phyloP scores from a whole-genome alignment of 1,284 basidiomycete genomes.

The Austropuccinia psidii region DNA sequence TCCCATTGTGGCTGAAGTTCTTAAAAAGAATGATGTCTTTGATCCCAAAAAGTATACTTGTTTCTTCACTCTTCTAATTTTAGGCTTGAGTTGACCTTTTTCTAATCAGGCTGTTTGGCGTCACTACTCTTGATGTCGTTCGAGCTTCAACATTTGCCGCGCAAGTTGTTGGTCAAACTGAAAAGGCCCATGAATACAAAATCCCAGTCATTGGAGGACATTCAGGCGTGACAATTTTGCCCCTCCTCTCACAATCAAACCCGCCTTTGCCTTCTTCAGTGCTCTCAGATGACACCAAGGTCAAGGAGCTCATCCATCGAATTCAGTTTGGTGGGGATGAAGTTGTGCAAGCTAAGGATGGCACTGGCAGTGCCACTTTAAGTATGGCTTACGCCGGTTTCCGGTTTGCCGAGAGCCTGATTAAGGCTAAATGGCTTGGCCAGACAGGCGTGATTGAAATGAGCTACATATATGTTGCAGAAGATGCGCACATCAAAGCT shows the following conservation, averaged over 20 bases:
- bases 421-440: conserved; percentile 34
- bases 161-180: conserved; percentile 61
- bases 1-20: conserved; percentile 86
- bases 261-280: conserved; percentile 38
- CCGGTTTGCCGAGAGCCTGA: conserved; percentile 43
- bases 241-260: conserved; percentile 73
- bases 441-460: conserved; percentile 31
- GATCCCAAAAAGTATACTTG: conserved; percentile 62
- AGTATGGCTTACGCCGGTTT: conserved; percentile 48
- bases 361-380: conserved; percentile 47
- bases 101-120: conserved; percentile 56
- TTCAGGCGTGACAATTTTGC: conserved; percentile 91
- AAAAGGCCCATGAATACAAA: conserved; percentile 57
- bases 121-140: conserved; percentile 95
- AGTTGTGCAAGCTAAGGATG: conserved; percentile 48
- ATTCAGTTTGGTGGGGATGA: conserved; percentile 49
- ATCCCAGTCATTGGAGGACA: conserved; percentile 93
- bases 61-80: conserved; percentile 52
- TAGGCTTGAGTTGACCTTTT: conserved; percentile 1
- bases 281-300: conserved; percentile 43
- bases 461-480: conserved; percentile 30
- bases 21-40: conserved; percentile 89
- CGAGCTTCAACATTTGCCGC: conserved; percentile 87
- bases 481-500: conserved; percentile 22
- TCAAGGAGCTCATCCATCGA: conserved; percentile 45